These are phyloP conservation scores for Aschersonia sp. DNA, from an alignment of 2,329 filamentous ascomycete genomes.

Conservation along the genomic window DNA sequence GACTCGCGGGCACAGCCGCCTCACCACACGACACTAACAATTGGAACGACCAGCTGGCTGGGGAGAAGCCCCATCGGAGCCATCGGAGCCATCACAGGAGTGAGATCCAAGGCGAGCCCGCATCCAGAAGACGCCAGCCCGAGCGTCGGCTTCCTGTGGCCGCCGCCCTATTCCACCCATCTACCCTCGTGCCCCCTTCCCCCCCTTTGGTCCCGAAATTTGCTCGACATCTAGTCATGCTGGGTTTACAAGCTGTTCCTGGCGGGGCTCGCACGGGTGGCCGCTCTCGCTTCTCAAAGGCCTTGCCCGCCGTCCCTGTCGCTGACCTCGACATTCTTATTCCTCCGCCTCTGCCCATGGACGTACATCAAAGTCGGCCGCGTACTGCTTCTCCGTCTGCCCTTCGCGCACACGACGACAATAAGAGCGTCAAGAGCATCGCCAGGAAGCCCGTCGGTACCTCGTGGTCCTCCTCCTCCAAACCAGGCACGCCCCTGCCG, in stretches of 20 bases:
- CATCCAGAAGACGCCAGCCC: background rate
- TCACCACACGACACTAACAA: too few relatives aligned
- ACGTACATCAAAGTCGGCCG: constrained; percentile 8
- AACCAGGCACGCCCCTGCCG: background rate
- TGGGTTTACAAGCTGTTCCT: constrained; percentile 1
- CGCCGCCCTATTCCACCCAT: background rate
- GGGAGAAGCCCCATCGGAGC: background rate
- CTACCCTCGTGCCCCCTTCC: background rate
- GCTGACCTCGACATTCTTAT: constrained; percentile 7
- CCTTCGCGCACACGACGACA: constrained; percentile 5
- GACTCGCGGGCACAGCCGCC: too few relatives aligned
- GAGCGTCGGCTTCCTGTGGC: background rate
- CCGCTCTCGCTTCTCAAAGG: constrained; percentile 44
- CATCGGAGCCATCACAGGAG: background rate
- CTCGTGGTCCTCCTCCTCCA: background rate
- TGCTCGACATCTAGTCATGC: background rate
- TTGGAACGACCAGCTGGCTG: too few relatives aligned
- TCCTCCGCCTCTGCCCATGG: constrained; percentile 9
- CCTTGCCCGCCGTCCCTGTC: constrained; percentile 34
- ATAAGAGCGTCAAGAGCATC: constrained; percentile 5
- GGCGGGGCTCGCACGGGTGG: constrained; percentile 14
- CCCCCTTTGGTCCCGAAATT: background rate
- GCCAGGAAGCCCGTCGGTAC: constrained; percentile 9
- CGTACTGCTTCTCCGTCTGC: constrained; percentile 11
- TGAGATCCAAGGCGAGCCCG: too few relatives aligned